phyloP scores from a whole-genome alignment of 2,329 filamentous ascomycete genomes.

The Rhynchosporium graminicola region DNA sequence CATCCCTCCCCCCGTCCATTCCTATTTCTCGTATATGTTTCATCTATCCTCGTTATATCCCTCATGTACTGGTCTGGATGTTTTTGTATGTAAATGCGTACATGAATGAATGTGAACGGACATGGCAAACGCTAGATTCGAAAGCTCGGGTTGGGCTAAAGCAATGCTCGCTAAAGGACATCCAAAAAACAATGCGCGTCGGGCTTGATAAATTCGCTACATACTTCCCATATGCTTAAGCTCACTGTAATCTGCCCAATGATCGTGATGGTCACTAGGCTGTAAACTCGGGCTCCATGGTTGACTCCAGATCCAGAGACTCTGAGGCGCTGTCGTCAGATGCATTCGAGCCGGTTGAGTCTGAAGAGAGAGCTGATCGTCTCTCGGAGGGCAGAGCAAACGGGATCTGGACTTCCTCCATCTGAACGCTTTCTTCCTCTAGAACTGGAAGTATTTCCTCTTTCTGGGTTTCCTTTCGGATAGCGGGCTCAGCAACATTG shows the following conservation, averaged over 20 bases:
- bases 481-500: background rate
- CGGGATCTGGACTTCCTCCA: background rate
- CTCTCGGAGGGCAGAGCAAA: background rate
- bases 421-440: background rate
- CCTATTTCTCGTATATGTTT: too few species aligned
- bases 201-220: background rate
- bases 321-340: background rate
- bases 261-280: background rate
- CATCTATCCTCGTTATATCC: too few species aligned
- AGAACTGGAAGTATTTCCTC: background rate
- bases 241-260: background rate
- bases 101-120: background rate
- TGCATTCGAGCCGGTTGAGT: background rate
- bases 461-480: background rate
- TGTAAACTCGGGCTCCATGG: background rate
- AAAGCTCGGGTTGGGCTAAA: background rate
- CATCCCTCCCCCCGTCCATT: background rate
- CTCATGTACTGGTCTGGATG: too few species aligned
- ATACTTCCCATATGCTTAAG: background rate
- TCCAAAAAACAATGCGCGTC: background rate
- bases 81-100: background rate
- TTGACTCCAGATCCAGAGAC: background rate
- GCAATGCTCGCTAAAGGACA: constrained; percentile 6
- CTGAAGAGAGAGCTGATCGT: background rate
- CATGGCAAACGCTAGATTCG: too few species aligned